A percentile compares a stretch with the other conserved stretches of the same genome.
Conservation (phyloP, 176 grass and related monocot species). For the Phoenix dactylifera region DNA sequence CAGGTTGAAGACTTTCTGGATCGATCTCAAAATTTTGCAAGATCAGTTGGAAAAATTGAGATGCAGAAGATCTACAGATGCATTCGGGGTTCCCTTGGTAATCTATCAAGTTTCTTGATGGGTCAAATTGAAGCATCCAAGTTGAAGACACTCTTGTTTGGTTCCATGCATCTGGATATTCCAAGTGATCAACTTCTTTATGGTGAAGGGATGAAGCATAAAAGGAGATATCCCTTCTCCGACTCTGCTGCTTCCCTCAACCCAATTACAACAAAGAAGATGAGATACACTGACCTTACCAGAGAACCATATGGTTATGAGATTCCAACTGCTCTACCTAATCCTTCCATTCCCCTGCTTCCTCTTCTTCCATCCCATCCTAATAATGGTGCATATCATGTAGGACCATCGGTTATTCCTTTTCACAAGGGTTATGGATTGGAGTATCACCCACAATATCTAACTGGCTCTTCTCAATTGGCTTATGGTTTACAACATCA, state of each 20-base stretch:
- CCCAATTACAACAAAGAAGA: constrained; percentile 5
- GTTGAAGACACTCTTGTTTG: constrained; percentile 49
- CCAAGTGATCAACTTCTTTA: constrained; percentile 2
- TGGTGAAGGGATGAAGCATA: background rate
- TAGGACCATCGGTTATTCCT: no score
- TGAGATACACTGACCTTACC: background rate
- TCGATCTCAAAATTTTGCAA: constrained; percentile 65
- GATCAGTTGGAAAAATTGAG: constrained; percentile 49
- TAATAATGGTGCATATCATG: background rate
- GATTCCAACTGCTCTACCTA: background rate
- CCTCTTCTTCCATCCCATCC: background rate
- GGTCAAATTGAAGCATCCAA: constrained; percentile 27
- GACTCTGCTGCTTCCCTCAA: background rate
- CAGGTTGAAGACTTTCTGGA: constrained; percentile 97
- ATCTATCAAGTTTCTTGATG: constrained; percentile 45
- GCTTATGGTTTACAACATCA: constrained; percentile 12
- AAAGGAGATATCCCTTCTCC: constrained; percentile 8
- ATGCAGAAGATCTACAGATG: constrained; percentile 51
- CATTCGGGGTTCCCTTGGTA: constrained; percentile 29
- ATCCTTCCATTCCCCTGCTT: background rate
- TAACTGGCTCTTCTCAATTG: constrained; percentile 26
- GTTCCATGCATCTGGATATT: constrained; percentile 12
- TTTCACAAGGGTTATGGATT: no score
- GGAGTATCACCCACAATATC: constrained; percentile 5
- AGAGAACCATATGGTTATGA: background rate